Percentiles rank a stretch among this genome's conserved stretches.
Conservation (phyloP, 2,329 filamentous ascomycete genomes). For the Diplodia mutila region DNA sequence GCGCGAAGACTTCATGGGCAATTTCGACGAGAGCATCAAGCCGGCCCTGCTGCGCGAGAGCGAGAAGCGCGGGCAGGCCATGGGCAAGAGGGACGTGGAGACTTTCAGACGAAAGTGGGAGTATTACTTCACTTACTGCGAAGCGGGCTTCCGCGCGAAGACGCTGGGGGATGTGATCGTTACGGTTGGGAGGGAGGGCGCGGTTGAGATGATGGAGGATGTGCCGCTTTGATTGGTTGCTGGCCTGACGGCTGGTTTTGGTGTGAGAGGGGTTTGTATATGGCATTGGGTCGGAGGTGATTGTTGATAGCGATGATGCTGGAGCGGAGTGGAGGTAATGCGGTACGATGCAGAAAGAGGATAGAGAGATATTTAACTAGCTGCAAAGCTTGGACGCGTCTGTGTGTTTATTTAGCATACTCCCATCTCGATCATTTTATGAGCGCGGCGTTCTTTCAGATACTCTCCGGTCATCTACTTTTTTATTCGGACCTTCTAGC, state of each 20-base stretch:
- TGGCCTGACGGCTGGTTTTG: not conserved
- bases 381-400: not conserved
- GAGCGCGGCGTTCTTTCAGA: not conserved
- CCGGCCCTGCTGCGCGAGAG: slow-evolving; percentile 64
- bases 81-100: slow-evolving; percentile 65
- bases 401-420: not conserved
- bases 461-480: too few relatives aligned
- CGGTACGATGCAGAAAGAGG: not conserved
- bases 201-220: slow-evolving; percentile 69
- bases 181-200: slow-evolving; percentile 67
- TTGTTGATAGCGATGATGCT: too few relatives aligned
- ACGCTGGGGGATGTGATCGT: slow-evolving; percentile 74
- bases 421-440: not conserved
- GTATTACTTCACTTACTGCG: slow-evolving; percentile 78
- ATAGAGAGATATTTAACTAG: not conserved
- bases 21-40: slow-evolving; percentile 64
- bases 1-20: slow-evolving; percentile 66
- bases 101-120: slow-evolving; percentile 75
- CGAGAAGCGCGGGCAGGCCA: slow-evolving; percentile 42
- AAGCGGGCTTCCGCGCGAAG: slow-evolving; percentile 73
- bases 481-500: too few relatives aligned
- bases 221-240: slow-evolving; percentile 60
- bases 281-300: not conserved
- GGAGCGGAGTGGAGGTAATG: not conserved
- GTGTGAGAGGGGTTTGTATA: not conserved